Conservation (phyloP, 2,329 filamentous ascomycete species). For the Claviceps spartinae region DNA sequence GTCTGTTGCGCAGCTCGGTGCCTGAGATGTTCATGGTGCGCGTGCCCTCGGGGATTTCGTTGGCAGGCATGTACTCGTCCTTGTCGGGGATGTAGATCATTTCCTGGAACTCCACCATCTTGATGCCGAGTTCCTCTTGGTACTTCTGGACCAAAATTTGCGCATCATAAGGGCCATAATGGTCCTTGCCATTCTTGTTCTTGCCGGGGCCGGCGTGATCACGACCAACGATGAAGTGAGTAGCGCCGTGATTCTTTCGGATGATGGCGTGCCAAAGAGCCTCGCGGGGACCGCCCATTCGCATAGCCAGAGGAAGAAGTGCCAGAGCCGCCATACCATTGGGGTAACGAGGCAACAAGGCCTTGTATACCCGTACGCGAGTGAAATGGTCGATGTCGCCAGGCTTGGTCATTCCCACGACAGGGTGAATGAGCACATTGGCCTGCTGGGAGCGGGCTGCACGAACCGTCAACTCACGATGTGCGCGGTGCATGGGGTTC, state of each 20-base stretch:
- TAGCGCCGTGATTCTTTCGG: conserved; percentile 98
- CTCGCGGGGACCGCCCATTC: conserved; percentile 96
- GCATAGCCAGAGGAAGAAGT: conserved; percentile 91
- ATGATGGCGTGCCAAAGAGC: conserved; percentile 99
- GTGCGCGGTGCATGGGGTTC: conserved; percentile 98
- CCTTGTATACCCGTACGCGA: conserved; percentile 96
- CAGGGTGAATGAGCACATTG: conserved; percentile 97
- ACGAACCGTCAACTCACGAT: conserved; percentile 93
- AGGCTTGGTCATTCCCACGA: conserved; percentile 96
- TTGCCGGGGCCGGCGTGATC: conserved; percentile 97
- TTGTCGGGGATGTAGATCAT: conserved; percentile 97
- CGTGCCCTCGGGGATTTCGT: conserved; percentile 72
- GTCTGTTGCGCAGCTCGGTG: conserved; percentile 81
- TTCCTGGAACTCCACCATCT: conserved; percentile 98
- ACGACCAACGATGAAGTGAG: conserved; percentile 97
- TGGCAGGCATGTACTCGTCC: conserved; percentile 89
- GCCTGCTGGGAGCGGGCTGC: conserved; percentile 91
- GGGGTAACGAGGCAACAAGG: conserved; percentile 87
- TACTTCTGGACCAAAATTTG: conserved; percentile 95
- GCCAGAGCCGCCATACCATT: conserved; percentile 98
- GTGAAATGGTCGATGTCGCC: conserved; percentile 99
- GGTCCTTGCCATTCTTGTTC: conserved; percentile 93
- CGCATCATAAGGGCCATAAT: conserved; percentile 96
- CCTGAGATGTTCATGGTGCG: conserved; percentile 81
- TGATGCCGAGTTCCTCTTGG: conserved; percentile 89